These are phyloP conservation scores for Reticulascus tulasneorum DNA, from an alignment of 2,329 filamentous ascomycete genomes.

Conservation along the genomic window DNA sequence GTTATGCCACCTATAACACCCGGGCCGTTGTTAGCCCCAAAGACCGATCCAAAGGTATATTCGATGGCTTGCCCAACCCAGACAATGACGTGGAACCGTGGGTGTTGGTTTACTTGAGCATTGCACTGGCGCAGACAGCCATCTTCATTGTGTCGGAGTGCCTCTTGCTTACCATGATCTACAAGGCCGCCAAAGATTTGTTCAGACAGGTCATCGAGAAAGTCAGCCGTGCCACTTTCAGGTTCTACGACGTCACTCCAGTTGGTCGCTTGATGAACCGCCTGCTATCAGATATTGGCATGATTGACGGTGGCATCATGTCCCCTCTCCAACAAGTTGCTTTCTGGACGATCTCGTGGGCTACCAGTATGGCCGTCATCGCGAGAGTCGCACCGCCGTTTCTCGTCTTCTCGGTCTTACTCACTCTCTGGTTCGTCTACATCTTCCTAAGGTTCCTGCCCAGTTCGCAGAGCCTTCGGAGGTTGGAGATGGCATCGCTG, in stretches of 20 bases:
- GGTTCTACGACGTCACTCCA: conserved; percentile 88
- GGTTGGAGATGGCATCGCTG: conserved; percentile 85
- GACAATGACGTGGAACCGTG: conserved; percentile 66
- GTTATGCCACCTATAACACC: conserved; percentile 49
- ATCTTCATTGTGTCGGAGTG: conserved; percentile 59
- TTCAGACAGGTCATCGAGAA: conserved; percentile 69
- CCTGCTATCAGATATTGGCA: conserved; percentile 84
- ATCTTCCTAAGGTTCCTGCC: conserved; percentile 78
- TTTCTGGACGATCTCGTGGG: conserved; percentile 67
- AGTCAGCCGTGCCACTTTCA: conserved; percentile 77
- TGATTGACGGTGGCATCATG: conserved; percentile 82
- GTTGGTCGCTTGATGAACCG: conserved; percentile 90
- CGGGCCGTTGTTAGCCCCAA: conserved; percentile 17
- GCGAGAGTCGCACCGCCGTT: conserved; percentile 74
- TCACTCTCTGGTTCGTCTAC: conserved; percentile 65
- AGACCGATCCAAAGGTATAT: conserved; percentile 13
- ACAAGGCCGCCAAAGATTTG: conserved; percentile 70
- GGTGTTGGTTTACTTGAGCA: conserved; percentile 65
- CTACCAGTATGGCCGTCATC: conserved; percentile 72
- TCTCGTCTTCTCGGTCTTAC: conserved; percentile 63
- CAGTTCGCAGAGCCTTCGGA: conserved; percentile 75
- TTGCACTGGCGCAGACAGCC: conserved; percentile 60
- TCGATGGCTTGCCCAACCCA: conserved; percentile 61
- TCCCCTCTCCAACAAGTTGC: conserved; percentile 67
- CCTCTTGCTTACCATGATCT: conserved; percentile 72